Evolutionary conservation across 2,329 filamentous ascomycete genomes (phyloP), one percentile per base, ranked within the genome.

Genomic region (Fusarium tricinctum): DNA sequence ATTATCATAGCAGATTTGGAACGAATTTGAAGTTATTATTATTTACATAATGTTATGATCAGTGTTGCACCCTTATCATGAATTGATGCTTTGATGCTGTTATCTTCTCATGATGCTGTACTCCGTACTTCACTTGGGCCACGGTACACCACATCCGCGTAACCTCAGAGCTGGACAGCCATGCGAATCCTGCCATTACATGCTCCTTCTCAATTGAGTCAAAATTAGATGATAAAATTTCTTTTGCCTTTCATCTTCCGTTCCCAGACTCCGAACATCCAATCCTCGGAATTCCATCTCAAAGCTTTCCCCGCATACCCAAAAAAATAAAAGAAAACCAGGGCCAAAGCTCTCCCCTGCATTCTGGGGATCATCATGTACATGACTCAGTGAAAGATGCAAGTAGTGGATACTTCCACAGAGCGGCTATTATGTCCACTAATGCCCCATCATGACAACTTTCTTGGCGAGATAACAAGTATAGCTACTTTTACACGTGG

Each of bases 341-440:
- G 35, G 58, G 59, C 48, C 44, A 33, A 42, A 56, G 39, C 35
- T 40, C 28, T 26, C 26, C 26, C 50, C 17, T 43, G 20, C 23
- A 45, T 53, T 67, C 61, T 45, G 66, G 66, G 66, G 63, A 28
- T 52, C 46, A 69, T 46, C 65, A 35, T 17, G 28, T 70, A 69
- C 66, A 48, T 69, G 66, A 69, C 66, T 69, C 66, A 70, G 66
- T 69, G 66, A 69, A 67, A 44, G 48, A 47, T 30, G 2, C 0
- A 35, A 23, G 66, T 69, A 54, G 1, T 0, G 0, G 7, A 1
- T 69, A 69, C 66, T n/a, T 23, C 9, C 23, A 30, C 15, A 32
- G 15, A 30, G 39, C 45, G 56, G 55, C 46, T 61, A 61, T 23
- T 22, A 8, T 15, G 9, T 17, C 4, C 2, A 7, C 6, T 1